These are phyloP conservation scores for Leccinum ochraceum DNA, from an alignment of 768 basidiomycete genomes.

Conservation along the genomic window DNA sequence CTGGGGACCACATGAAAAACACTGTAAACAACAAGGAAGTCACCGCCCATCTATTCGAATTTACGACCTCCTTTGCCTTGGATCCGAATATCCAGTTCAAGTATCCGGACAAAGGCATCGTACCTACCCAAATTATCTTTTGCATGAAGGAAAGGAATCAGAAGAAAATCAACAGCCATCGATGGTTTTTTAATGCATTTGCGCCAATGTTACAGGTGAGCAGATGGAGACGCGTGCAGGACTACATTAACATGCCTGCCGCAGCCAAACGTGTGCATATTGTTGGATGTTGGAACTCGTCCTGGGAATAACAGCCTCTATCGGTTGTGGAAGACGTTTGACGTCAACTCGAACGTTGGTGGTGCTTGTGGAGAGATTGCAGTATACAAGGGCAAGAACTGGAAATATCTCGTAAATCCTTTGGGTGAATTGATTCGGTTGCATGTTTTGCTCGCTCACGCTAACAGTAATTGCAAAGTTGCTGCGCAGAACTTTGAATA, in stretches of 20 bases:
- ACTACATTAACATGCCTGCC: background rate
- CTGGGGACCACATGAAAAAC: slow-evolving; percentile 59
- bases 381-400: slow-evolving; percentile 87
- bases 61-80: slow-evolving; percentile 77
- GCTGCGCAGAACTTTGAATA: slow-evolving; percentile 98
- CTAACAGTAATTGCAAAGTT: slow-evolving; percentile 43
- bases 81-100: slow-evolving; percentile 81
- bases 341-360: slow-evolving; percentile 87
- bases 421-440: slow-evolving; percentile 52
- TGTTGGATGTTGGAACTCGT: slow-evolving; percentile 93
- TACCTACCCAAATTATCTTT: slow-evolving; percentile 91
- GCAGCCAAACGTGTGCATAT: slow-evolving; percentile 87
- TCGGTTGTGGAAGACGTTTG: slow-evolving; percentile 94
- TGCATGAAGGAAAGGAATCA: slow-evolving; percentile 93
- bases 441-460: background rate
- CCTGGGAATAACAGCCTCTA: slow-evolving; percentile 90
- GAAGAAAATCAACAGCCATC: slow-evolving; percentile 95
- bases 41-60: slow-evolving; percentile 80
- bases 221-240: background rate
- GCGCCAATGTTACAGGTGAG: slow-evolving; percentile 74
- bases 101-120: slow-evolving; percentile 90
- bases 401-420: slow-evolving; percentile 82
- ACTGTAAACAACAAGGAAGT: slow-evolving; percentile 73
- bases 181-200: slow-evolving; percentile 98
- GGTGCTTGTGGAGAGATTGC: slow-evolving; percentile 99